Evolutionary conservation across 2,329 filamentous ascomycete genomes (phyloP).

Genomic region (Penicillium sp.): DNA sequence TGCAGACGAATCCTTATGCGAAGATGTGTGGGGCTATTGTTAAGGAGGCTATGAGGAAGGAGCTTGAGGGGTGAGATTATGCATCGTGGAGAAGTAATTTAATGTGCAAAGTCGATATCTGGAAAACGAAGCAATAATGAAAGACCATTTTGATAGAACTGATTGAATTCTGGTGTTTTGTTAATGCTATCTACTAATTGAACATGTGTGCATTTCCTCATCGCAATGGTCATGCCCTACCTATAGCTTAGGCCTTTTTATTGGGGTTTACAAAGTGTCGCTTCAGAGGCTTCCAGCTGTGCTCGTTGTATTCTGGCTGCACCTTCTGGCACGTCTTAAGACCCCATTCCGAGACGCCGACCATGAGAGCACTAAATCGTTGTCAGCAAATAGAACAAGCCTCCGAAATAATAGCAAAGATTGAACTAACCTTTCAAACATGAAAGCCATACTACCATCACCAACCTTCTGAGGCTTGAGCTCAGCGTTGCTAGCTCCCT

Average conservation of each 20-base stretch:
- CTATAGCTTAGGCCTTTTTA: constrained; percentile 26
- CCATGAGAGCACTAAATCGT: constrained; percentile 58
- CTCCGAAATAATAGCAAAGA: not conserved
- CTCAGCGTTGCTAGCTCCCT: constrained; percentile 53
- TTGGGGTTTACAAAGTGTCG: constrained; percentile 60
- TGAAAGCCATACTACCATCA: constrained; percentile 62
- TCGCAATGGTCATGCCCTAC: not conserved
- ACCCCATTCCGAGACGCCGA: constrained; percentile 71
- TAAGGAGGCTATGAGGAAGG: constrained; percentile 57
- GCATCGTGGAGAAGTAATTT: not conserved
- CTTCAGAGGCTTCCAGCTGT: constrained; percentile 73
- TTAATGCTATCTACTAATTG: not conserved
- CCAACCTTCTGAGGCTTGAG: constrained; percentile 57
- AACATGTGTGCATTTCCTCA: not conserved
- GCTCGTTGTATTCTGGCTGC: constrained; percentile 70
- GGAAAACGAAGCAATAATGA: not conserved
- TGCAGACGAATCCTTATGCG: constrained; percentile 61
- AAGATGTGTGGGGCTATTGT: constrained; percentile 63
- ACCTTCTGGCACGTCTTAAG: constrained; percentile 68
- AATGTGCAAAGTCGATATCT: not conserved
- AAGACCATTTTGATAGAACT: not conserved
- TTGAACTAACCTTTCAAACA: constrained; percentile 56
- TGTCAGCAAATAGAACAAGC: constrained; percentile 19
- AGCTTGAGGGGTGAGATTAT: constrained; percentile 40
- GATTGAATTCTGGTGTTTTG: not conserved